Conservation (phyloP, 768 basidiomycete genomes). For the Phanerochaete sordida region DNA sequence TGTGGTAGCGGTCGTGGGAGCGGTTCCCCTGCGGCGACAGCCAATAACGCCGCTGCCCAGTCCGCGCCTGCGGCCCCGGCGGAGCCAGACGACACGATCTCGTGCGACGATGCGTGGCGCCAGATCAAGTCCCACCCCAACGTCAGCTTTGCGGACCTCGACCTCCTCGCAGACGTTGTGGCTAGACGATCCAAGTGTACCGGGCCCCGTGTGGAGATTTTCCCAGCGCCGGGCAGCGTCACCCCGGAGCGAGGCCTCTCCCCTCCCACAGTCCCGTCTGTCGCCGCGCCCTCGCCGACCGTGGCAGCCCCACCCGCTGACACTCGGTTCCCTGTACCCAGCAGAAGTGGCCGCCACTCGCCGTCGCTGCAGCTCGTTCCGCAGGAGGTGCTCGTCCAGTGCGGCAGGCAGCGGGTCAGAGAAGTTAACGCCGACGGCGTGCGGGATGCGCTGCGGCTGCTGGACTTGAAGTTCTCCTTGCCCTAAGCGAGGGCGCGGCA, state of each 20-base stretch:
- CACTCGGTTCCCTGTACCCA: not conserved
- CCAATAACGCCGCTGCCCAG: not conserved
- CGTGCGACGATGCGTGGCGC: conserved; percentile 81
- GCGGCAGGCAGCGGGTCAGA: conserved; percentile 55
- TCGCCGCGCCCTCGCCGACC: conserved; percentile 6
- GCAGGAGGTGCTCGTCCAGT: conserved; percentile 57
- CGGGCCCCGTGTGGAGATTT: conserved; percentile 63
- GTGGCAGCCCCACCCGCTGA: conserved; percentile 27
- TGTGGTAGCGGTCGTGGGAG: conserved; percentile 14
- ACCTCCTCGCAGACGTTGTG: conserved; percentile 85
- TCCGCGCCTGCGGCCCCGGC: not conserved
- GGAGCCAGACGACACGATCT: conserved; percentile 48
- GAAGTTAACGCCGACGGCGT: conserved; percentile 75
- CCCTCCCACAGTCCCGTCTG: conserved; percentile 19
- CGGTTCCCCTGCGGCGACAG: not conserved
- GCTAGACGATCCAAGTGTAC: conserved; percentile 76
- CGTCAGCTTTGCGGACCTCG: conserved; percentile 78
- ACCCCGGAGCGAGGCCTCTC: conserved; percentile 45
- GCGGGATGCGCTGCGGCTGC: conserved; percentile 66
- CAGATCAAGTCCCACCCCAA: conserved; percentile 87
- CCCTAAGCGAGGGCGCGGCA: conserved; percentile 1
- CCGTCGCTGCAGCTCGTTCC: conserved; percentile 54
- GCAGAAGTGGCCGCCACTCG: conserved; percentile 8
- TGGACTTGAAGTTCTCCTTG: conserved; percentile 45
- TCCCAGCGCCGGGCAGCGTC: conserved; percentile 46